Evolutionary conservation across 805 yeast genomes (phyloP).

Genomic region (Clavispora asparagi): DNA sequence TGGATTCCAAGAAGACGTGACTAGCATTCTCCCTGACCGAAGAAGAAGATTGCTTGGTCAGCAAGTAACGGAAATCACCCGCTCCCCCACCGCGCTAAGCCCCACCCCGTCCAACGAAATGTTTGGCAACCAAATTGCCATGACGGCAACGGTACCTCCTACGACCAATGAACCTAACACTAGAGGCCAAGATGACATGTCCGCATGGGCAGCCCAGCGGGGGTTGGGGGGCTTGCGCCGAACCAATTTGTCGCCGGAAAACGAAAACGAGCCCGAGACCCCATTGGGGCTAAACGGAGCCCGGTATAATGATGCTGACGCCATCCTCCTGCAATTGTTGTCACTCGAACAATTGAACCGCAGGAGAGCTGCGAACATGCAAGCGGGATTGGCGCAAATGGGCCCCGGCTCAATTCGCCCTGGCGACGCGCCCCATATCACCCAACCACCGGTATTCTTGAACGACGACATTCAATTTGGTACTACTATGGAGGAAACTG

Average conservation of each 20-base stretch:
- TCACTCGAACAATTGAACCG: conserved; percentile 12
- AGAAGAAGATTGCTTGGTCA: conserved; percentile 2
- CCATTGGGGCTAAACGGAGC: conserved; percentile 1
- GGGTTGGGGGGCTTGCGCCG: conserved; percentile 23
- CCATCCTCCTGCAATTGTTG: conserved; percentile 13
- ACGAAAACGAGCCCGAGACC: not conserved
- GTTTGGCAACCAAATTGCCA: conserved; percentile 2
- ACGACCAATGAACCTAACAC: not conserved
- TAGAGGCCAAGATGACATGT: conserved; percentile 12
- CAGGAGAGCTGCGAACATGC: conserved; percentile 8
- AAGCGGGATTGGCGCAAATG: conserved; percentile 6
- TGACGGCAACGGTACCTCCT: conserved; percentile 6
- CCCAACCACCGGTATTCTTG: conserved; percentile 36
- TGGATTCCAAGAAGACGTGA: conserved; percentile 9
- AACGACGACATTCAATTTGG: conserved; percentile 21
- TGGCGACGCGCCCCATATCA: conserved; percentile 37
- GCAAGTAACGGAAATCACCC: not conserved
- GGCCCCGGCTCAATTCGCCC: conserved; percentile 8
- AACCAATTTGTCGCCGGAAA: conserved; percentile 1
- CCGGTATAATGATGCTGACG: conserved; percentile 10
- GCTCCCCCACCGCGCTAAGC: not conserved
- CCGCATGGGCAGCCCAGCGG: conserved; percentile 21
- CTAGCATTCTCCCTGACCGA: conserved; percentile 3
- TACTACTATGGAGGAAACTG: conserved; percentile 25
- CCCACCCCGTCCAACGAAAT: conserved; percentile 9